Evolutionary conservation across 31 red algal genomes (phyloP), one percentile per base, ranked within the genome.

Genomic region (Asparagopsis taxiformis): DNA sequence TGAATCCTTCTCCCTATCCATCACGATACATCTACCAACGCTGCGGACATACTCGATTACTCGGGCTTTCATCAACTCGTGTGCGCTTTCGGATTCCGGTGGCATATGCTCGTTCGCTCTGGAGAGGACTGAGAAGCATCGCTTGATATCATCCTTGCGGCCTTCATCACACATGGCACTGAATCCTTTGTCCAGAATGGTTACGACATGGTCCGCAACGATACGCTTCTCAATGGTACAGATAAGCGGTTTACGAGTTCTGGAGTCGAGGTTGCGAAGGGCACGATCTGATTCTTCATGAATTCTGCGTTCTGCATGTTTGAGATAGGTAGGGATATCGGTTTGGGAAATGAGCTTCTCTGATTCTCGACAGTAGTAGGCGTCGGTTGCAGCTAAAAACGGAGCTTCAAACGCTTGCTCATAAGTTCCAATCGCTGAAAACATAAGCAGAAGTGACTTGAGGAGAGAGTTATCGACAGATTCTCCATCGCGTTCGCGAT

Each of bases 131-230:
- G 52, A 62, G 62, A 57, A 87, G 48, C 79, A 85, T 16, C 87
- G 73, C 46, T 91, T 82, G 16, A 87, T 72, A 61, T 99, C 96
- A 34, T 85, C 82, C 10, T 90, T 82, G 13, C 91, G 77, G 35
- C 58, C 67, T 44, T 94, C 77, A 53, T 92, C 80, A 51, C 83
- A 89, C 84, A 99, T 90, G 29, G 52, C 39, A 31, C 74, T 80
- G 69, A 99, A 94, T 5, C 96, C 96, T 28, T 91, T 91, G 17
- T 92, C 82, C 19, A 99, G 73, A 22, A 99, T 65, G 7, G 78
- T 72, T n/a, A 52, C 46, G 1, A 95, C 85, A 53, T 91, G 85
- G 39, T 80, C 69, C 7, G 78, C 65, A 7, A 94, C 70, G 25
- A 99, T 65, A 20, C 72, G 69, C 39, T 84, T 75, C 44, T 99